These are phyloP conservation scores for Melampsora larici-populina DNA, from an alignment of 1,284 basidiomycete genomes.

Conservation along the genomic window DNA sequence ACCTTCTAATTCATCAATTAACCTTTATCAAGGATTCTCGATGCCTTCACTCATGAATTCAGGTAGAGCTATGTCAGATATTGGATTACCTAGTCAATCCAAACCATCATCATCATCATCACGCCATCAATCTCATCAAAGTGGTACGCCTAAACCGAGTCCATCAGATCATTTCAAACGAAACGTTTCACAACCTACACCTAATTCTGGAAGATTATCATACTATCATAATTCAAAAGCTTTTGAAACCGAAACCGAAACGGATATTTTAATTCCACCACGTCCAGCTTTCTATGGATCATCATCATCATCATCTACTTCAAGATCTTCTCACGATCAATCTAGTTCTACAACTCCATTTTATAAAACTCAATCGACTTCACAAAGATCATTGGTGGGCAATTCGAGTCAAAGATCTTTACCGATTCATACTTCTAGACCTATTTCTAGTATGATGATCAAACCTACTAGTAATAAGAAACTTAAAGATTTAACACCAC, in stretches of 20 bases:
- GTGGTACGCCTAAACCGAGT: background rate
- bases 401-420: too few relatives aligned
- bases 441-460: too few relatives aligned
- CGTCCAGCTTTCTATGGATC: slow-evolving; percentile 41
- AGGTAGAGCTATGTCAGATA: too few relatives aligned
- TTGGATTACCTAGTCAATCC: too few relatives aligned
- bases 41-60: too few relatives aligned
- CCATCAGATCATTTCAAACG: background rate
- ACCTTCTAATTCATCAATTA: background rate
- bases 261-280: slow-evolving; percentile 20
- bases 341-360: too few relatives aligned
- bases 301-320: background rate
- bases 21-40: too few relatives aligned
- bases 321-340: too few relatives aligned
- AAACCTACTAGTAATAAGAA: background rate
- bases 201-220: too few relatives aligned
- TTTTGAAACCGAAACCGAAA: background rate
- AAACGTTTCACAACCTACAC: too few relatives aligned
- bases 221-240: background rate
- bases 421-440: background rate
- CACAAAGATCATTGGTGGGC: background rate
- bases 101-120: background rate
- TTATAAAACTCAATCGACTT: too few relatives aligned
- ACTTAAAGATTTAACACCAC: background rate
- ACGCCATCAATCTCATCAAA: background rate